phyloP scores from a whole-genome alignment of 2,329 filamentous ascomycete genomes.

The Mollisia scopiformis region DNA sequence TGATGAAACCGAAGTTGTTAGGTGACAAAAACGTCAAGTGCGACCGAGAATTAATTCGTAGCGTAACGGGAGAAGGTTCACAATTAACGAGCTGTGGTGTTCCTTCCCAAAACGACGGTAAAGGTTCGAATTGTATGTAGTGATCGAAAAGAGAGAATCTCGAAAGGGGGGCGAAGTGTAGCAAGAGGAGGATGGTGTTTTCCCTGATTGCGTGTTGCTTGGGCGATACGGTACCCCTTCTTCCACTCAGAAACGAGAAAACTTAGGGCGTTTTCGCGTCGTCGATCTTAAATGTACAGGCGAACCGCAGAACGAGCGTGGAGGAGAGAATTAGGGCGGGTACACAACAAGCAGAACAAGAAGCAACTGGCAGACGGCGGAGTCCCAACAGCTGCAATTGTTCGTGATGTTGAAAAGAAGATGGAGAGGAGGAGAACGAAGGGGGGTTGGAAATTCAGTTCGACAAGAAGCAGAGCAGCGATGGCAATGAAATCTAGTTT shows the following conservation, averaged over 20 bases:
- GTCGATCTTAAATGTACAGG: conserved; percentile 7
- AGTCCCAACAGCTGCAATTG: not conserved
- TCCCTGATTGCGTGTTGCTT: conserved; percentile 28
- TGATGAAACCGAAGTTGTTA: conserved; percentile 8
- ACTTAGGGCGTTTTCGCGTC: conserved; percentile 19
- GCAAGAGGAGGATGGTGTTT: conserved; percentile 5
- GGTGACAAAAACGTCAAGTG: conserved; percentile 6
- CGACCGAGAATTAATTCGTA: conserved; percentile 14
- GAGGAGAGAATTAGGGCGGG: conserved; percentile 1
- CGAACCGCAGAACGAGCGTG: conserved; percentile 20
- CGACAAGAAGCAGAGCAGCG: no score
- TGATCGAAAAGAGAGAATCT: not conserved
- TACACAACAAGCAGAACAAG: conserved; percentile 10
- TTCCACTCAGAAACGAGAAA: conserved; percentile 24
- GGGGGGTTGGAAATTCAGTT: not conserved
- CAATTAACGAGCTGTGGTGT: conserved; percentile 17
- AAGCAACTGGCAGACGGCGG: conserved; percentile 9
- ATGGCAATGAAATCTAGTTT: conserved; percentile 12
- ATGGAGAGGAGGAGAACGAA: not conserved
- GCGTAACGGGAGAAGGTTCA: no score
- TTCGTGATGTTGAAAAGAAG: conserved; percentile 11
- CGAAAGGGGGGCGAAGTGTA: not conserved
- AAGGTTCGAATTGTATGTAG: conserved; percentile 5
- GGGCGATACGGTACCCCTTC: conserved; percentile 26
- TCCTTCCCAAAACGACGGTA: not conserved